A percentile compares a stretch with the other conserved stretches of the same genome.
Conservation (phyloP, 164 flowering plant genomes). For the Sextonia rubra region DNA sequence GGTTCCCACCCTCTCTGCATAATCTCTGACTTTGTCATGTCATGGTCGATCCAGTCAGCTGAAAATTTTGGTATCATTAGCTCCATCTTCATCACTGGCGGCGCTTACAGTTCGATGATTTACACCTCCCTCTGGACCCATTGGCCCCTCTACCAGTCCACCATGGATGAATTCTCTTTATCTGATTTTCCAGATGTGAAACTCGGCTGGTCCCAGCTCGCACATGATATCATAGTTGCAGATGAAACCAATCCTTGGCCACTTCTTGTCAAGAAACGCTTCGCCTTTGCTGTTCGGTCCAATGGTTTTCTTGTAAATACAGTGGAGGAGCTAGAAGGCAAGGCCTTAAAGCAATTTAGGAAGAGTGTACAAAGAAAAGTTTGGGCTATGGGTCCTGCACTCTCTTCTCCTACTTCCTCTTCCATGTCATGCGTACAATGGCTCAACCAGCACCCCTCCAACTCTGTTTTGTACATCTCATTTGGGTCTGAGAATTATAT, state of each 20-base stretch:
- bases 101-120: slow-evolving; percentile 12
- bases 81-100: slow-evolving; percentile 4
- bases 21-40: slow-evolving; percentile 6
- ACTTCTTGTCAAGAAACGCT: neutral
- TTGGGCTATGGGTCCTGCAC: slow-evolving; percentile 13
- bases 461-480: slow-evolving; percentile 4
- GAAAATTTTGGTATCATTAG: neutral
- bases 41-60: slow-evolving; percentile 6
- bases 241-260: neutral
- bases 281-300: neutral
- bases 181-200: slow-evolving; percentile 5
- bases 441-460: neutral
- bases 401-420: neutral
- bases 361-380: neutral
- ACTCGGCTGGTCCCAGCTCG: slow-evolving; percentile 1
- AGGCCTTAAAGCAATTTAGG: neutral
- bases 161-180: neutral
- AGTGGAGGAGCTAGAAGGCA: slow-evolving; percentile 8
- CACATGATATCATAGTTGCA: neutral
- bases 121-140: slow-evolving; percentile 7
- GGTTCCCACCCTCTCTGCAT: slow-evolving; percentile 1
- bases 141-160: neutral
- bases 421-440: neutral
- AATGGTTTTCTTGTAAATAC: slow-evolving; percentile 6
- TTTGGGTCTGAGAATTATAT: slow-evolving; percentile 3